These are phyloP conservation scores for Suhomyces panamericanus DNA, from an alignment of 1,139 yeast species.

Conservation along the genomic window DNA sequence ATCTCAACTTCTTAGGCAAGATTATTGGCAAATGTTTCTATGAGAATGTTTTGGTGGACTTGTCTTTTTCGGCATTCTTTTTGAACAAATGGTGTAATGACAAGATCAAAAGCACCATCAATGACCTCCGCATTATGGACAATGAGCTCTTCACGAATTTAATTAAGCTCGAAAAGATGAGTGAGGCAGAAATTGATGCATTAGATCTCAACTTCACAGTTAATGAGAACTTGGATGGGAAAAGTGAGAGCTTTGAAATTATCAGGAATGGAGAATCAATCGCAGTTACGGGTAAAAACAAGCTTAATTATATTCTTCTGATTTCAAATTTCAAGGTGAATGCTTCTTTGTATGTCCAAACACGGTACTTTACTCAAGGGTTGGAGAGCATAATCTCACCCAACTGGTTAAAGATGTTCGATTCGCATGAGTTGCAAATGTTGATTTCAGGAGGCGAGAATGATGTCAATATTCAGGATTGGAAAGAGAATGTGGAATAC, in stretches of 20 bases:
- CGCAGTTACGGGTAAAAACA: constrained; percentile 60
- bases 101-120: constrained; percentile 58
- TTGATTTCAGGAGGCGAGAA: constrained; percentile 77
- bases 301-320: constrained; percentile 72
- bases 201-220: constrained; percentile 70
- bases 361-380: constrained; percentile 69
- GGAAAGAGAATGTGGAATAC: constrained; percentile 60
- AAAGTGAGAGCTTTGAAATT: constrained; percentile 52
- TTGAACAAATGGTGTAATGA: constrained; percentile 64
- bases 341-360: constrained; percentile 56
- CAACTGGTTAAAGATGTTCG: constrained; percentile 82
- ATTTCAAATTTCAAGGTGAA: constrained; percentile 80
- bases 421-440: constrained; percentile 78
- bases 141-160: constrained; percentile 63
- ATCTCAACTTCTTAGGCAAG: constrained; percentile 69
- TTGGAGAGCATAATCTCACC: constrained; percentile 65
- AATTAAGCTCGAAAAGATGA: constrained; percentile 59
- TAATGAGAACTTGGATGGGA: constrained; percentile 43
- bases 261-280: constrained; percentile 57
- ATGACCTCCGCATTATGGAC: constrained; percentile 77
- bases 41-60: constrained; percentile 77
- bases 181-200: constrained; percentile 53
- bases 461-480: constrained; percentile 69
- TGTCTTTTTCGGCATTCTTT: constrained; percentile 85
- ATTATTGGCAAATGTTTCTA: constrained; percentile 89